A percentile compares a stretch with the other conserved stretches of the same genome.
Conservation (phyloP, 106 monocot species). For the Iris macrosiphon region DNA sequence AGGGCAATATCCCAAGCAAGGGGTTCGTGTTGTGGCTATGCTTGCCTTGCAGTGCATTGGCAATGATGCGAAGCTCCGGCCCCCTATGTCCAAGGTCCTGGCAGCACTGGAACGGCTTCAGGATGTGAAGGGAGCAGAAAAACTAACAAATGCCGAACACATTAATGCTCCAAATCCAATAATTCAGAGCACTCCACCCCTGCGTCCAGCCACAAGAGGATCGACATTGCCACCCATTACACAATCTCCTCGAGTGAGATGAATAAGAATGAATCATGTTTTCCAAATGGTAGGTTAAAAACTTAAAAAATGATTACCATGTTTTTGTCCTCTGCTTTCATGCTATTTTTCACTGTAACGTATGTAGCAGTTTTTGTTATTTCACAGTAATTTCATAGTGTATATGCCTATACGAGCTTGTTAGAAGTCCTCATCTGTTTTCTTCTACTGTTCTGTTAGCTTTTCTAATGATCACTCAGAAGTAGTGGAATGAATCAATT, state of each 20-base stretch:
- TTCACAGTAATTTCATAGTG: no score
- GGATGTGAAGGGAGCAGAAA: neutral
- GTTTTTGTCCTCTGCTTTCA: no score
- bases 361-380: no score
- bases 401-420: no score
- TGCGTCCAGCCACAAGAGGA: neutral
- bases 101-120: constrained; percentile 1
- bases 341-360: no score
- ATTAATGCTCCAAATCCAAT: neutral
- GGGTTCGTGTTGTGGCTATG: constrained; percentile 4
- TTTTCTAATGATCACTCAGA: no score
- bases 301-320: no score
- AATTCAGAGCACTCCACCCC: neutral
- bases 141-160: neutral
- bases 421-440: no score
- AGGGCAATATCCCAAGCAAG: constrained; percentile 21
- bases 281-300: no score
- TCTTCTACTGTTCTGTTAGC: no score
- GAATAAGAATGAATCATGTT: no score
- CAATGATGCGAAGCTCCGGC: constrained; percentile 16
- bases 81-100: constrained; percentile 15
- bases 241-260: neutral
- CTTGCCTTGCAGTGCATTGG: constrained; percentile 16
- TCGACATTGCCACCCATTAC: constrained; percentile 4
- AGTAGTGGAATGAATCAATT: no score